phyloP scores from a whole-genome alignment of 1,284 basidiomycete genomes.

The Blastosporella zonata region DNA sequence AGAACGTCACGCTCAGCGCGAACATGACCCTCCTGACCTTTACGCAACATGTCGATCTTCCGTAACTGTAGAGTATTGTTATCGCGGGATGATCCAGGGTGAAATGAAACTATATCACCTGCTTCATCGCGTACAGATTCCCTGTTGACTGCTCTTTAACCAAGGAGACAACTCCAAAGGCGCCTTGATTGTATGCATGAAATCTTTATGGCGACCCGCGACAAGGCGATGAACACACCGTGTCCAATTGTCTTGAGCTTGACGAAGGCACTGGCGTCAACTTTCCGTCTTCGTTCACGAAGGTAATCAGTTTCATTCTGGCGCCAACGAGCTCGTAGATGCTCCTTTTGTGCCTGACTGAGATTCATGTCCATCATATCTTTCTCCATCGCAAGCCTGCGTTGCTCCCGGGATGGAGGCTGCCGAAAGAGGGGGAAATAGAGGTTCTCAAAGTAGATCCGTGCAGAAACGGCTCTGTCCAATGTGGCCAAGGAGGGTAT shows the following conservation, averaged over 20 bases:
- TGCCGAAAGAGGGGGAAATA: constrained; percentile 91
- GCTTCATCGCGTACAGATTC: constrained; percentile 93
- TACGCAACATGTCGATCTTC: constrained; percentile 95
- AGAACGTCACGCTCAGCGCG: constrained; percentile 88
- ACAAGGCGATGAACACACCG: constrained; percentile 48
- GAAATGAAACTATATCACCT: constrained; percentile 49
- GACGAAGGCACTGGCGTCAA: constrained; percentile 83
- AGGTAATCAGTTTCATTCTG: constrained; percentile 89
- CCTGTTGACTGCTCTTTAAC: constrained; percentile 81
- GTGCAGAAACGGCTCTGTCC: constrained; percentile 89
- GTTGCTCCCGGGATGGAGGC: constrained; percentile 80
- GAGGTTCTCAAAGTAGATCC: constrained; percentile 95
- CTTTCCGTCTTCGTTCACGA: constrained; percentile 77
- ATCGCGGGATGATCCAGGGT: constrained; percentile 16
- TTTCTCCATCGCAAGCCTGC: constrained; percentile 81
- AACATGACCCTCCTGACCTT: constrained; percentile 97
- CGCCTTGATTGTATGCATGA: constrained; percentile 50
- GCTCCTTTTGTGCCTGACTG: constrained; percentile 66
- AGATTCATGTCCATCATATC: constrained; percentile 80
- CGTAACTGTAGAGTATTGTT: constrained; percentile 57
- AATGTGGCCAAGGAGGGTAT: constrained; percentile 86
- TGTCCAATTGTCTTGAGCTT: constrained; percentile 96
- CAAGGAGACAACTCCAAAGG: constrained; percentile 94
- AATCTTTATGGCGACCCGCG: constrained; percentile 16
- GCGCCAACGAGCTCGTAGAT: constrained; percentile 73